phyloP scores from a whole-genome alignment of 2,329 filamentous ascomycete genomes.

The Claviceps sp. region DNA sequence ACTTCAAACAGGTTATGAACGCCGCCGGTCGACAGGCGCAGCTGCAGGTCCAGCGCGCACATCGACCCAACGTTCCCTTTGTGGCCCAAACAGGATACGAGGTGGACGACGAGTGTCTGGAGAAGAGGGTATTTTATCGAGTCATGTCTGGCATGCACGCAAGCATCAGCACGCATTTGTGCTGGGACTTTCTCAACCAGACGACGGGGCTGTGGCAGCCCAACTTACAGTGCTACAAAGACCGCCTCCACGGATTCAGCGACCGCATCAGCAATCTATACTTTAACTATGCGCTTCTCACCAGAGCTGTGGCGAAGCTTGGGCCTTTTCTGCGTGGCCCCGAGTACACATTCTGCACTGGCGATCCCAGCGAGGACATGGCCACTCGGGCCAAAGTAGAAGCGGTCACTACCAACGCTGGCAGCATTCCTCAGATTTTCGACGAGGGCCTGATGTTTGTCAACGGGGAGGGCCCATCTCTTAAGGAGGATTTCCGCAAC shows the following conservation, averaged over 20 bases:
- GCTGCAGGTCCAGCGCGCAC: constrained; percentile 36
- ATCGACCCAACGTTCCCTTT: constrained; percentile 40
- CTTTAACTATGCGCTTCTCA: constrained; percentile 96
- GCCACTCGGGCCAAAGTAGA: constrained; percentile 72
- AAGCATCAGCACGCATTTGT: constrained; percentile 90
- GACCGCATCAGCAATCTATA: constrained; percentile 95
- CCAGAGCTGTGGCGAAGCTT: constrained; percentile 82
- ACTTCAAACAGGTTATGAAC: constrained; percentile 49
- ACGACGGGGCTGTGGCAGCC: constrained; percentile 87
- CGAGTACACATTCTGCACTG: constrained; percentile 82
- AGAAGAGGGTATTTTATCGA: constrained; percentile 97
- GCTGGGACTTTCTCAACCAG: constrained; percentile 93
- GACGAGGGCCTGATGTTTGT: constrained; percentile 95
- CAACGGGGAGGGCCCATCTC: constrained; percentile 54
- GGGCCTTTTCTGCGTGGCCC: constrained; percentile 56
- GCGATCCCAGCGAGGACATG: constrained; percentile 65
- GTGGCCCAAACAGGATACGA: constrained; percentile 55
- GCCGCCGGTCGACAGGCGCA: constrained; percentile 46
- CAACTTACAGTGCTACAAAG: constrained; percentile 78
- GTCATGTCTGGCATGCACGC: constrained; percentile 97
- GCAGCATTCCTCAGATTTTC: constrained; percentile 67
- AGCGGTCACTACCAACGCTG: constrained; percentile 57
- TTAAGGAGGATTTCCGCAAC: constrained; percentile 96
- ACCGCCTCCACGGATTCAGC: constrained; percentile 69
- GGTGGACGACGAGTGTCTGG: constrained; percentile 80